Evolutionary conservation across 2,329 filamentous ascomycete genomes (phyloP).

Genomic region (Verticillium nubilum): DNA sequence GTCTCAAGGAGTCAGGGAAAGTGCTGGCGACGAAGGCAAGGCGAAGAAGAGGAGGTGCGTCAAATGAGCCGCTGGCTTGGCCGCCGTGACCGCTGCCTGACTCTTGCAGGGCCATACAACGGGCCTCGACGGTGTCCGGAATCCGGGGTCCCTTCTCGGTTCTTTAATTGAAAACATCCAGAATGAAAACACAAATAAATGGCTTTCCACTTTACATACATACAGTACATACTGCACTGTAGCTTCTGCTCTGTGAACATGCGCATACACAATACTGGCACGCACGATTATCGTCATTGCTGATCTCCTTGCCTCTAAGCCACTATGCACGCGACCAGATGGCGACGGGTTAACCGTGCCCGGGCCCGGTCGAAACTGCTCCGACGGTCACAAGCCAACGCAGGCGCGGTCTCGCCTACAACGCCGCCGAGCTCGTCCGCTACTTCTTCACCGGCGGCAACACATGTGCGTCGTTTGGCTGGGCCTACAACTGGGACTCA

Average conservation of each 20-base stretch:
- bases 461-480: slow-evolving; percentile 38
- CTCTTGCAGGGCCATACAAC: too few species aligned
- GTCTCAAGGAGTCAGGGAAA: not conserved
- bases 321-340: not conserved
- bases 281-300: too few species aligned
- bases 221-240: too few species aligned
- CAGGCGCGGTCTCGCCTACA: slow-evolving; percentile 68
- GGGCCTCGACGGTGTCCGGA: too few species aligned
- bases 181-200: too few species aligned
- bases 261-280: too few species aligned
- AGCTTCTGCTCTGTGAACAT: too few species aligned
- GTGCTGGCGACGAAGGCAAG: not conserved
- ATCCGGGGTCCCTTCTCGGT: too few species aligned
- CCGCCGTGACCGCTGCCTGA: too few species aligned
- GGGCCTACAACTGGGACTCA: slow-evolving; percentile 67
- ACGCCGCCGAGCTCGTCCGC: slow-evolving; percentile 47
- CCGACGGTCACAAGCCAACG: slow-evolving; percentile 8
- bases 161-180: too few species aligned
- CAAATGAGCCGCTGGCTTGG: not conserved
- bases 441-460: slow-evolving; percentile 36
- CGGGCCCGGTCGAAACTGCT: not conserved
- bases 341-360: not conserved
- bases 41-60: not conserved
- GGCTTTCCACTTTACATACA: too few species aligned
- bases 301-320: not conserved